Base-by-base conservation (phyloP, 2,329 filamentous ascomycete species). In the Monascus ruber region DNA sequence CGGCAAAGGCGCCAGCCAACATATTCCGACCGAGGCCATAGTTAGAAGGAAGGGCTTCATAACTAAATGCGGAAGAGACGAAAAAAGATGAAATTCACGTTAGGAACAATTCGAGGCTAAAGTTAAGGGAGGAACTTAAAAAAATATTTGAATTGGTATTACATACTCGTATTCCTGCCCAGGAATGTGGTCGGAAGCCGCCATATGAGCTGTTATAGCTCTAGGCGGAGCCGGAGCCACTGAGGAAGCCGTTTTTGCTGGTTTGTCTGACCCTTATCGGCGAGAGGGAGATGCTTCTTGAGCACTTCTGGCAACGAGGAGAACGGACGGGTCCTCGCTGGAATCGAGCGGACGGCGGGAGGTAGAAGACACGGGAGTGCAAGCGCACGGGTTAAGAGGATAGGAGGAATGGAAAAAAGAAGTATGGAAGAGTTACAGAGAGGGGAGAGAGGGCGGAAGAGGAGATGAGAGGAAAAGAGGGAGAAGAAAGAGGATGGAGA, bases 21-120 rank as follows among this genome's bases (percentile, higher is more conserved):
- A 96, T 95, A 66, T 96, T 98, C 62, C 91, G 86, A 49, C 83
- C 69, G 58, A 96, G 74, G 53, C 87, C 91, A 72, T 94, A 94
- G 67, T 94, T 94, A 49, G 88, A 84, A 47, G 89, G 88, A 42
- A 98, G 77, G 49, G 82, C 81, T 75, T 96, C 89, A 76, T 96
- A 96, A 68, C 78, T 81, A 58, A 34, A 38, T 10, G 28, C 28
- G 34, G 29, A n/a, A 7, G 6, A 27, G 11, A 6, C 17, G 17
- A 17, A 17, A 17, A 17, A 17, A 17, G 17, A 17, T 17, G 17
- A 17, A 17, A 17, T 17, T 2, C 17, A 17, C 17, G 17, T 17
- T 17, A 17, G 17, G 17, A 17, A 17, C 3, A 17, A 17, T 17
- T 17, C 17, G 17, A 17, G 17, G 17, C 17, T 17, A 17, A 17